These are phyloP conservation scores for Trifolium dubium DNA, from an alignment of 306 rosid genomes.

Conservation along the genomic window DNA sequence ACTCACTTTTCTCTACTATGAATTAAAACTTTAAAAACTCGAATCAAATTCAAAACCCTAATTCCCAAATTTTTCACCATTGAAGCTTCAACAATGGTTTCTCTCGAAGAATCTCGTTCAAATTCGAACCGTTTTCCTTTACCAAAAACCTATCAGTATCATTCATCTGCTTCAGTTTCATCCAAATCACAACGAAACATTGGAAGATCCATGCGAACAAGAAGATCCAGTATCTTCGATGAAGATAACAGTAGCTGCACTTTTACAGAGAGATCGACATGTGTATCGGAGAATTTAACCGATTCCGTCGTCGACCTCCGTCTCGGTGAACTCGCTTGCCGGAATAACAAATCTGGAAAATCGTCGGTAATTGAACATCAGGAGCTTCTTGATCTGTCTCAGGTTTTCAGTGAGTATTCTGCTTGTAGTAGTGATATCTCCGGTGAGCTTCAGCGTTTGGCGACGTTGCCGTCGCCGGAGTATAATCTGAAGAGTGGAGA, in stretches of 20 bases:
- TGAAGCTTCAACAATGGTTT: conserved; percentile 66
- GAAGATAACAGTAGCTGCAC: conserved; percentile 51
- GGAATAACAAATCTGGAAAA: conserved; percentile 50
- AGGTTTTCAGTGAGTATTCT: conserved; percentile 83
- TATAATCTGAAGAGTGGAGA: conserved; percentile 42
- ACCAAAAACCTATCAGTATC: conserved; percentile 50
- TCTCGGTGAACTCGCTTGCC: conserved; percentile 82
- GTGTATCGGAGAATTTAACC: conserved; percentile 69
- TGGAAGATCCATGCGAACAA: conserved; percentile 94
- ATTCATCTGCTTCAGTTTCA: conserved; percentile 50
- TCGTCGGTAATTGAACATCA: conserved; percentile 50
- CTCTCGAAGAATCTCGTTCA: conserved; percentile 74
- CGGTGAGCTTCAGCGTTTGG: conserved; percentile 86
- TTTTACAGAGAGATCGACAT: conserved; percentile 58
- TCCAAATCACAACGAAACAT: conserved; percentile 57
- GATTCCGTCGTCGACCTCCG: conserved; percentile 88
- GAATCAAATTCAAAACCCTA: background rate
- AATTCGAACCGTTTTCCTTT: conserved; percentile 66
- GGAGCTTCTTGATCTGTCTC: conserved; percentile 83
- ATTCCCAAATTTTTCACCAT: background rate
- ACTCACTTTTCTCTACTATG: conserved; percentile 39
- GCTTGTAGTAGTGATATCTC: conserved; percentile 94
- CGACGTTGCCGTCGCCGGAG: conserved; percentile 67
- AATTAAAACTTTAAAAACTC: conserved; percentile 38
- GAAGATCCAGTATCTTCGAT: conserved; percentile 74